Evolutionary conservation across 2,329 filamentous ascomycete genomes (phyloP).

Genomic region (Colletotrichum sp.): DNA sequence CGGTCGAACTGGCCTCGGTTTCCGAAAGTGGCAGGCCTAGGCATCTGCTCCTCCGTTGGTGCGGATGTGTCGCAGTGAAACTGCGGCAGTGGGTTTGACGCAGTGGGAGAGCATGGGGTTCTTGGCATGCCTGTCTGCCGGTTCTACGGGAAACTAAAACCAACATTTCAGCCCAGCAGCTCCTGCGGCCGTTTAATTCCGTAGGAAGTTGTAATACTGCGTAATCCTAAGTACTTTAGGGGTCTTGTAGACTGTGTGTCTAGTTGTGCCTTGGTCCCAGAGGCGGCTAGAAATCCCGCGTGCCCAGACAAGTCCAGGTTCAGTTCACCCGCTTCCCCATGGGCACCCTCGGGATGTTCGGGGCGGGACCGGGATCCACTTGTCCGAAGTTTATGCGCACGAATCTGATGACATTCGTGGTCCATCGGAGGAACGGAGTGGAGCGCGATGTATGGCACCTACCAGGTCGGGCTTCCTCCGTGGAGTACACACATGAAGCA

Average conservation of each 20-base stretch:
- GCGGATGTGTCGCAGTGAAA: constrained; percentile 6
- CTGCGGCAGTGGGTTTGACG: background rate
- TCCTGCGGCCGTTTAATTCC: background rate
- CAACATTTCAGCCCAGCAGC: background rate
- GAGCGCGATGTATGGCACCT: background rate
- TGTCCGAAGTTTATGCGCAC: constrained; percentile 18
- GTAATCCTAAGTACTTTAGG: background rate
- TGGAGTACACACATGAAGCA: background rate
- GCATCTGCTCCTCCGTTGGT: background rate
- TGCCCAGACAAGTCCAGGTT: background rate
- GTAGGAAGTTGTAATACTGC: background rate
- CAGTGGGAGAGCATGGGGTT: background rate
- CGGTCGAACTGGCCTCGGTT: background rate
- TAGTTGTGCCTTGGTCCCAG: background rate
- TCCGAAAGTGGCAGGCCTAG: background rate
- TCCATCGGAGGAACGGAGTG: background rate
- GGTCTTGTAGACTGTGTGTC: background rate
- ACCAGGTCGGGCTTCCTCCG: background rate
- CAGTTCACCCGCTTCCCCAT: background rate
- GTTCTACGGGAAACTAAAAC: background rate
- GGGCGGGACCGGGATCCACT: constrained; percentile 10
- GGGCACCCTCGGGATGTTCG: constrained; percentile 8
- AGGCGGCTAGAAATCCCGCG: background rate
- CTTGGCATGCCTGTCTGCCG: background rate
- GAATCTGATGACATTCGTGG: background rate